phyloP scores from a whole-genome alignment of 768 basidiomycete genomes.

The Lactarius sp. region DNA sequence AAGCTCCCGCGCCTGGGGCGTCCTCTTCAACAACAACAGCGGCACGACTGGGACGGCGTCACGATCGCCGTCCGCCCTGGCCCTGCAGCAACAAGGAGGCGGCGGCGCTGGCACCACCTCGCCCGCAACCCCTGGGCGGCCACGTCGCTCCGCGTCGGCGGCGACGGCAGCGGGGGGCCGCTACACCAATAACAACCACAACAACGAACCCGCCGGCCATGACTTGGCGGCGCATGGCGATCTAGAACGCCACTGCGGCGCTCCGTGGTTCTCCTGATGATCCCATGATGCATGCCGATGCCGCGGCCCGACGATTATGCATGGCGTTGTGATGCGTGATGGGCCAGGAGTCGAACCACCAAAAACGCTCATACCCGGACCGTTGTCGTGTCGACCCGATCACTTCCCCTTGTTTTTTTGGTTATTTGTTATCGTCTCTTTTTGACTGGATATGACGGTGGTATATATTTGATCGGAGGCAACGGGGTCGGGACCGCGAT shows the following conservation, averaged over 20 bases:
- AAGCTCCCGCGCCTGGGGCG: too few species aligned
- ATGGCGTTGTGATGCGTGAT: neutral
- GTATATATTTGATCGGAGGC: neutral
- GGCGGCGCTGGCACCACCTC: neutral
- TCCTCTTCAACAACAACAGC: too few species aligned
- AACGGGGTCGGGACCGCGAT: neutral
- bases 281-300: neutral
- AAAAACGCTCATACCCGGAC: neutral
- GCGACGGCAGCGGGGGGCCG: too few species aligned
- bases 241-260: conserved; percentile 18
- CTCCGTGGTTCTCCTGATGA: conserved; percentile 21
- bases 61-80: neutral
- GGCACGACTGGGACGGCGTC: neutral
- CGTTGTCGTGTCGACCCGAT: neutral
- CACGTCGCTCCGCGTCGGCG: neutral
- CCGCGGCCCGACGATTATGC: neutral
- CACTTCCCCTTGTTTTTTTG: neutral
- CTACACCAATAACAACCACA: neutral
- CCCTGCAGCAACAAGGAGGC: neutral
- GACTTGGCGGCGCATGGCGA: conserved; percentile 13
- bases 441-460: neutral
- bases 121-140: neutral
- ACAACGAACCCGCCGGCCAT: neutral
- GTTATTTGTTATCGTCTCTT: neutral
- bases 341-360: neutral